Percentiles rank a stretch among this genome's conserved stretches.
phyloP scores from a whole-genome alignment of 1,139 yeast species.

The Yamadazyma membranifaciens region DNA sequence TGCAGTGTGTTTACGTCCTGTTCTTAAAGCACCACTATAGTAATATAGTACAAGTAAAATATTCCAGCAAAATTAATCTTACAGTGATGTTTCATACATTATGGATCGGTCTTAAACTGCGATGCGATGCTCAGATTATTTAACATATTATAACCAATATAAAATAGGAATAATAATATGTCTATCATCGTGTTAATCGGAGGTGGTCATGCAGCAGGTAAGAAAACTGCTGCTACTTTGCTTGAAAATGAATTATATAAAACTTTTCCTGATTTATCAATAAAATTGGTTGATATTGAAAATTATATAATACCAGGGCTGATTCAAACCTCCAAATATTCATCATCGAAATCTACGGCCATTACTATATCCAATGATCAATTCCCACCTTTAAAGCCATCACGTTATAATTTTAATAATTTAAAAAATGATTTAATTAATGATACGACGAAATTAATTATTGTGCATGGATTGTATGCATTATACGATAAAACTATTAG shows the following conservation, averaged over 20 bases:
- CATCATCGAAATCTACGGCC: constrained; percentile 28
- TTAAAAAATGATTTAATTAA: constrained; percentile 17
- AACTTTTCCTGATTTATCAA: constrained; percentile 21
- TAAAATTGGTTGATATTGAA: constrained; percentile 42
- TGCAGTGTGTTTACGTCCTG: no score
- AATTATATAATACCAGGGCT: constrained; percentile 18
- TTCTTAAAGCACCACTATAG: no score
- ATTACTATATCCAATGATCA: constrained; percentile 21
- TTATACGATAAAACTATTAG: constrained; percentile 64
- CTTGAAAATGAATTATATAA: constrained; percentile 27
- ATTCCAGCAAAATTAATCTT: no score
- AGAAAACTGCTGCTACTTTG: constrained; percentile 37
- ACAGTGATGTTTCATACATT: no score
- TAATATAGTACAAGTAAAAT: no score
- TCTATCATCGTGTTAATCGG: constrained; percentile 56
- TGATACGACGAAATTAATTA: constrained; percentile 37
- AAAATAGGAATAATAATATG: constrained; percentile 1
- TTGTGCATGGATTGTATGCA: constrained; percentile 82
- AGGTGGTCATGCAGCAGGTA: constrained; percentile 78
- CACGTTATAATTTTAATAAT: constrained; percentile 35
- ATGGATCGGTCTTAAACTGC: no score
- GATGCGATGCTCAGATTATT: no score
- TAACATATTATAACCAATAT: no score
- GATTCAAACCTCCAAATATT: constrained; percentile 17
- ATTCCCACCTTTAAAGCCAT: constrained; percentile 33